Evolutionary conservation across 495 filamentous ascomycete genomes (phyloP), one percentile per base, ranked within the genome.

Genomic region (Daldinia loculata): DNA sequence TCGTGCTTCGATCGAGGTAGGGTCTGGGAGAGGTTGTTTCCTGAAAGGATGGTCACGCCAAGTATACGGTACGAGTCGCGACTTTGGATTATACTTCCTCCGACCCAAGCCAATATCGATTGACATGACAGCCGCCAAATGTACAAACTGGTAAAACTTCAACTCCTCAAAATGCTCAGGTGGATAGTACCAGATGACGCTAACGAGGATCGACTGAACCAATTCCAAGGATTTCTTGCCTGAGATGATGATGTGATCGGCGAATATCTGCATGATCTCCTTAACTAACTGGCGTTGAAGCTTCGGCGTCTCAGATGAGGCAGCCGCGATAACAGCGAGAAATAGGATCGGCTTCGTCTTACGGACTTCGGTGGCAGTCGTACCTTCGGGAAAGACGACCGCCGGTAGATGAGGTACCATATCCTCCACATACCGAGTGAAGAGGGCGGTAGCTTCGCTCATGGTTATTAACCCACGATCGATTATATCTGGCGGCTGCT

Each of bases 91-190:
- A 56, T 81, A 81, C 73, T 80, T 81, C 72, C 82, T 85, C 56
- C 84, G 86, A 7, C 92, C 90, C 32, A 98, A 85, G 0, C 94
- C 94, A 43, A 98, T 85, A 75, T 99, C 95, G 71, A 98, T 89
- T 12, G 89, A 92, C 88, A 98, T 91, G 39, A 91, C 83, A 34
- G 92, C 91, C 6, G 93, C 92, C 57, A 94, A 86, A 73, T 97
- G 92, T 27, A 92, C 89, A 59, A 96, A 83, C 79, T 95, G 92
- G 77, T 96, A 96, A 75, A 95, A 97, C 74, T 95, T 96, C 69
- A 95, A 85, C 79, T 97, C 92, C 63, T 97, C 93, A 55, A 89
- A 91, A 61, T 90, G 84, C 59, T 94, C 90, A 2, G 94, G 93
- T 17, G 93, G 91, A 69, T 87, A 89, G 71, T 97, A 97, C 92